Percentiles rank a stretch among this genome's conserved stretches.
These are phyloP conservation scores for Scheffersomyces lignicola DNA, from an alignment of 1,139 yeast species.

Conservation along the genomic window DNA sequence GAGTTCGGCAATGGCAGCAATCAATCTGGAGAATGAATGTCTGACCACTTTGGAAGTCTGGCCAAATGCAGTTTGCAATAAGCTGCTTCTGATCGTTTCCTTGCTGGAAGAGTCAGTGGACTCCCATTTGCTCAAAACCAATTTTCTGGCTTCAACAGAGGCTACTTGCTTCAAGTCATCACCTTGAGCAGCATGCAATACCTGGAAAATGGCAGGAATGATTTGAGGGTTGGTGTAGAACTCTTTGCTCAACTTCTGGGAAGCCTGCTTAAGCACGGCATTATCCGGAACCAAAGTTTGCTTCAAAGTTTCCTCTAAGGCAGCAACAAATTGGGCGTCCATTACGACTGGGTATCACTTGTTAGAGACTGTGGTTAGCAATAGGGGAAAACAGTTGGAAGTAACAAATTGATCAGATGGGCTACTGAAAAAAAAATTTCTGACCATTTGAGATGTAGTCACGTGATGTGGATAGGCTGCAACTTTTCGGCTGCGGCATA, in stretches of 20 bases:
- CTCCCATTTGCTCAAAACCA: slow-evolving; percentile 74
- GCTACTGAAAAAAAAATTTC: slow-evolving; percentile 5
- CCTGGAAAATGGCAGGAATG: slow-evolving; percentile 79
- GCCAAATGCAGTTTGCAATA: slow-evolving; percentile 68
- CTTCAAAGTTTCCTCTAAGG: slow-evolving; percentile 75
- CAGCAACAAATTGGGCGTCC: slow-evolving; percentile 70
- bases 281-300: slow-evolving; percentile 79
- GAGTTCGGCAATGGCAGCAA: slow-evolving; percentile 78
- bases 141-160: slow-evolving; percentile 92
- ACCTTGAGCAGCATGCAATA: slow-evolving; percentile 66
- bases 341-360: no score
- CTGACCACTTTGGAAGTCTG: slow-evolving; percentile 63
- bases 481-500: no score
- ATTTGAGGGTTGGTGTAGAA: slow-evolving; percentile 72
- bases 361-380: slow-evolving; percentile 1
- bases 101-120: slow-evolving; percentile 51
- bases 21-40: slow-evolving; percentile 87
- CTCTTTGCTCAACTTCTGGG: slow-evolving; percentile 69
- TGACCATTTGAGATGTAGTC: slow-evolving; percentile 9
- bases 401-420: no score
- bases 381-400: background rate
- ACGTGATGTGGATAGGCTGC: no score
- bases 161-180: slow-evolving; percentile 78
- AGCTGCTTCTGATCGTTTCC: slow-evolving; percentile 61
- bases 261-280: slow-evolving; percentile 77